Evolutionary conservation across 1,284 basidiomycete genomes (phyloP), one percentile per base, ranked within the genome.

Genomic region (Taiwanofungus camphoratus): DNA sequence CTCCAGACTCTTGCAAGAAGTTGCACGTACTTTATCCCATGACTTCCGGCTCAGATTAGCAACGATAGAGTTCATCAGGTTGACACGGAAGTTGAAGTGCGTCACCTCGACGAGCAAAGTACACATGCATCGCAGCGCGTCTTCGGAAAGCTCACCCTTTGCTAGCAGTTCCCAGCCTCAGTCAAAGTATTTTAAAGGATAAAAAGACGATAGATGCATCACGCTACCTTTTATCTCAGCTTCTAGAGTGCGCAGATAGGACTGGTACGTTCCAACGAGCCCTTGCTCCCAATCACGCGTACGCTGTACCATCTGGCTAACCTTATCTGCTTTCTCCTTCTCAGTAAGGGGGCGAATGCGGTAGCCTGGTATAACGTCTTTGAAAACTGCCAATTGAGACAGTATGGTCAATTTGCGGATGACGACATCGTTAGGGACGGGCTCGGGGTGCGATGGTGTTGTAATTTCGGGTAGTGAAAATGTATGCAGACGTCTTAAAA

Each of bases 241-340:
- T 66, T 98, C 95, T 41, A 98, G 77, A 35, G 78, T 68, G 49
- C 87, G 87, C 49, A 99, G 74, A 65, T 91, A 99, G 11, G 75
- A 71, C 63, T 96, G 92, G 66, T 99, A 99, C 30, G 87, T 81
- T 40, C 73, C 68, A 16, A 99, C 87, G 39, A 99, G 74, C n/a
- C 93, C 87, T 63, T 98, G 92, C 63, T 99, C 96, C 76, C 87
- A 99, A 60, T 99, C 96, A 54, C 96, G 79, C 50, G 91, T 84
- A 22, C 84, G 76, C 15, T 87, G 77, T 3, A 99, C 92, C 66
- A 93, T 84, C 65, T 99, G 95, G 60, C 91, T 85, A 45, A 98
- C 93, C 63, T 94, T 95, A 62, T 96, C 93, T 4, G 82, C 70
- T 63, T 89, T 89, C 66, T 99, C 96, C 50, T 79, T 79, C 29